Evolutionary conservation across 1,284 basidiomycete species (phyloP), one percentile per base, ranked within the genome.

Genomic region (Golubevia sp.): DNA sequence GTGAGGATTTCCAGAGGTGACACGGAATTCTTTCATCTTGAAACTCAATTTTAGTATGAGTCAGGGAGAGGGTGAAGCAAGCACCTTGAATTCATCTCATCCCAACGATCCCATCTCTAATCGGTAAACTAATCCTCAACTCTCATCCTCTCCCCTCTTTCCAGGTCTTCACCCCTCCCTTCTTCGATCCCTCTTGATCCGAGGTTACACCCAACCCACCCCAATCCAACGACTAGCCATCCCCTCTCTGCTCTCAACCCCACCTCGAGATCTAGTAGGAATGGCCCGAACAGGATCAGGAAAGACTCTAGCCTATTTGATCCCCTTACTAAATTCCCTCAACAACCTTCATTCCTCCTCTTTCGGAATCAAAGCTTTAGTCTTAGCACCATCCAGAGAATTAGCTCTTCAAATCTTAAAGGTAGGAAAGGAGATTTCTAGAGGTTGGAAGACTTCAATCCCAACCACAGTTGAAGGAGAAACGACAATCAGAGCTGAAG

Each of bases 261-360:
- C 97, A 49, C 93, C 95, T 1, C 87, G 93, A 57, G 97, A 99
- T 85, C 90, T 99, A 7, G 92, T 99, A 20, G 97, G 94, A 59
- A 99, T 99, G 97, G 96, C 97, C 23, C 88, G 97, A 20, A 99
- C 97, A 0, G 97, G 97, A 62, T 97, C 95, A 0, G 97, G 97
- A 67, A 99, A 99, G 85, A 97, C 96, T 13, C 88, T 99, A 26
- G 96, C 96, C 44, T 99, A 97, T 84, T 89, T 99, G 86, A 87
- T 99, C 21, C 97, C 97, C 53, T 88, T 99, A 13, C 87, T 98
- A 0, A 92, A 97, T 68, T 88, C 92, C 25, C 88, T 99, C 8
- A 90, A 91, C 24, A 92, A 92, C 18, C 86, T 89, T 18, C 94
- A 97, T 82, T 88, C 90, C 2, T 88, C 89, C 11, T 86, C 89